phyloP scores from a whole-genome alignment of 164 flowering plant genomes.

The Vitis riparia region DNA sequence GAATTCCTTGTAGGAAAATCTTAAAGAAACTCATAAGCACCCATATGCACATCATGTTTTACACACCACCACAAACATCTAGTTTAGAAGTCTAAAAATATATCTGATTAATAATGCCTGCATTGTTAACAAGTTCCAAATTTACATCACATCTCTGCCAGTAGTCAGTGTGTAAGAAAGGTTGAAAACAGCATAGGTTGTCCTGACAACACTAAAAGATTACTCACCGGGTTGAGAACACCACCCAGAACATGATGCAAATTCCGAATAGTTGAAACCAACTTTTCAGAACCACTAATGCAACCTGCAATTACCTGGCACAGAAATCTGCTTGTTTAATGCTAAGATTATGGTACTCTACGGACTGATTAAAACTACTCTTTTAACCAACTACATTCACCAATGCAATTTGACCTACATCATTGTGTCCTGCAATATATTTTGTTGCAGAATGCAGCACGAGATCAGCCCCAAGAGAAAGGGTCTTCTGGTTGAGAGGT shows the following conservation, averaged over 20 bases:
- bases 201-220: background rate
- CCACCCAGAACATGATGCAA: slow-evolving; percentile 95
- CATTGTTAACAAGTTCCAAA: background rate
- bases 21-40: background rate
- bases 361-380: background rate
- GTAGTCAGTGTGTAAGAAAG: background rate
- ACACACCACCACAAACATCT: background rate
- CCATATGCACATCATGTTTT: background rate
- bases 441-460: slow-evolving; percentile 94
- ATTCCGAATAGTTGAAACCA: slow-evolving; percentile 62
- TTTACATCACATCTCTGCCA: background rate
- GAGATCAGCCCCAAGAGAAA: slow-evolving; percentile 93
- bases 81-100: background rate
- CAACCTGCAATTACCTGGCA: slow-evolving; percentile 89
- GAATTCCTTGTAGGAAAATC: too few relatives aligned
- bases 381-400: background rate
- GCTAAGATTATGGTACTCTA: background rate
- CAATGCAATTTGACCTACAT: slow-evolving; percentile 44
- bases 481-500: slow-evolving; percentile 92
- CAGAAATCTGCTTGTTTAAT: background rate
- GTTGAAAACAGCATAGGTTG: background rate
- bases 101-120: background rate
- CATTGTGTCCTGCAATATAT: slow-evolving; percentile 88
- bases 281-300: slow-evolving; percentile 74
- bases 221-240: slow-evolving; percentile 82